phyloP scores from a whole-genome alignment of 1,284 basidiomycete species.

The Pyrrhoderma lamaoense region DNA sequence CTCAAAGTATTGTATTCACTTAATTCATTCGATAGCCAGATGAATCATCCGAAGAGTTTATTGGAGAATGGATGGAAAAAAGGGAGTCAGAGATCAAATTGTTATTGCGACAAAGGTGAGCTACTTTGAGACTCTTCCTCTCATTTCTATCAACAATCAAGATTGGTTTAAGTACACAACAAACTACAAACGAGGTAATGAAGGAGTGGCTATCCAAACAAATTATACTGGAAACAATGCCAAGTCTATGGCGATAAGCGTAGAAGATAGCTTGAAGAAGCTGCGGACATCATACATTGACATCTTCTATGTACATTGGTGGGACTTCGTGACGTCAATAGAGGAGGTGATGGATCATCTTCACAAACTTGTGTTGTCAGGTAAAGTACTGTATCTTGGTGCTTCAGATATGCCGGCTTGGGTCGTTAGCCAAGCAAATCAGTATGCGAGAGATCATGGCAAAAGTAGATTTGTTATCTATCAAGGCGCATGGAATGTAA shows the following conservation, averaged over 20 bases:
- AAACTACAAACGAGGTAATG: constrained; percentile 24
- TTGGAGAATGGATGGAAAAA: constrained; percentile 41
- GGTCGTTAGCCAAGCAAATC: constrained; percentile 36
- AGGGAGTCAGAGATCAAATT: constrained; percentile 40
- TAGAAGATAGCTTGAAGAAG: constrained; percentile 35
- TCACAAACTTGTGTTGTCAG: constrained; percentile 34
- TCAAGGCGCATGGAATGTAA: constrained; percentile 44
- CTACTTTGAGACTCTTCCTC: neutral
- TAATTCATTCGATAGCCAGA: constrained; percentile 27
- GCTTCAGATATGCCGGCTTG: constrained; percentile 39
- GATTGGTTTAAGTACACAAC: constrained; percentile 36
- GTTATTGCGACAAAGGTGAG: constrained; percentile 41
- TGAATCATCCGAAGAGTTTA: constrained; percentile 34
- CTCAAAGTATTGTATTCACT: neutral
- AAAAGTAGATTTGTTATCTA: constrained; percentile 46
- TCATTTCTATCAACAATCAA: constrained; percentile 29
- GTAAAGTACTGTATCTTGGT: constrained; percentile 42
- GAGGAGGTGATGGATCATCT: constrained; percentile 47
- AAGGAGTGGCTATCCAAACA: constrained; percentile 22
- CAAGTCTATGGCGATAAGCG: constrained; percentile 29
- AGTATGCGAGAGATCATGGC: constrained; percentile 37
- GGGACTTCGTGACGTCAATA: constrained; percentile 37
- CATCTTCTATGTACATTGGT: constrained; percentile 38
- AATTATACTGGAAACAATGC: constrained; percentile 33
- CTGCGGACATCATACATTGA: constrained; percentile 39